Evolutionary conservation across 73 alveolate genomes (phyloP), one percentile per base, ranked within the genome.

Genomic region (Tetrahymena thermophila): DNA sequence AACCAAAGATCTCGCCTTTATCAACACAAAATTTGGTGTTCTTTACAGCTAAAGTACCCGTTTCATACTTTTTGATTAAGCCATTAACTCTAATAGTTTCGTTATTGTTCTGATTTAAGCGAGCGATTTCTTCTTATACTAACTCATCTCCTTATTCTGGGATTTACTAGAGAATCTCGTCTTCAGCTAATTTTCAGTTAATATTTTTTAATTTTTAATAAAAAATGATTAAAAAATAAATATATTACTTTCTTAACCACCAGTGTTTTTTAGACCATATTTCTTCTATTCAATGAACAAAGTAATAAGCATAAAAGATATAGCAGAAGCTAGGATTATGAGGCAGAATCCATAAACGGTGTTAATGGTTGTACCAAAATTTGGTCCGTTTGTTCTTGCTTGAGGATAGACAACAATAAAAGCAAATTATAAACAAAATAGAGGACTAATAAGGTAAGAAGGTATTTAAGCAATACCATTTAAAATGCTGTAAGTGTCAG

Each of bases 1-100:
- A 96, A 34, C 99, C 99, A 96, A 97, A 98, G 10, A 96, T 97
- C 35, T 95, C 96, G 94, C 97, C 97, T 94, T 95, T 94, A 94
- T 97, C 98, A 43, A 98, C 94, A 38, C 96, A 94, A 56, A 98
- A 95, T 50, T 94, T 95, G 58, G 96, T 95, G 42, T 95, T 96
- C 89, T 97, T 97, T 34, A 98, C 97, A 34, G 99, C 99, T 42
- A 94, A 95, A 55, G 94, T 94, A 15, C 98, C 98, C 14, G 96
- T 96, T 31, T 71, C 42, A 44, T 96, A 96, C 35, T 34, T 56
- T 93, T 96, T 96, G 23, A 95, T 34, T 13, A 96, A 95, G 42
- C 94, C 85, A 40, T 93, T 55, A n/a, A 94, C 98, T 44, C 93
- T 95, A 15, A 96, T 94, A 56, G 93, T 94, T 55, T 96, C 94